Evolutionary conservation across 345 rosid genomes (phyloP).

Genomic region (Citrus trifoliata): DNA sequence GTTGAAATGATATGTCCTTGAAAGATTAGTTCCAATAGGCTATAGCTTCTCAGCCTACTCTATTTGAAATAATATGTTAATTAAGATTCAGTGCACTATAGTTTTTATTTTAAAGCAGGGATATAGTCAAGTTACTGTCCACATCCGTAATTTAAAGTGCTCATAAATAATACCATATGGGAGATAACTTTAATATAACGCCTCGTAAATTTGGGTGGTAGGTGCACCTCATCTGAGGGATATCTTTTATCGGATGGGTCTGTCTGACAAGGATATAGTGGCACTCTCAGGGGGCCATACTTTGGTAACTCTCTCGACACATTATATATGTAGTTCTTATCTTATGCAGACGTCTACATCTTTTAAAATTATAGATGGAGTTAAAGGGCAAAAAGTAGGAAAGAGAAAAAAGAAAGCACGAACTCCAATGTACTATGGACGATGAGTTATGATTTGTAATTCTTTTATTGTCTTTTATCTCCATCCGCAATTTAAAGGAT

Average conservation of each 20-base stretch:
- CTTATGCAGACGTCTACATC: neutral
- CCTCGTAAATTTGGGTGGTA: conserved; percentile 23
- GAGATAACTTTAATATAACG: neutral
- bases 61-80: neutral
- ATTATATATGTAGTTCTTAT: neutral
- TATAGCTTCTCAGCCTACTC: neutral
- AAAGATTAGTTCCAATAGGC: neutral
- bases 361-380: neutral
- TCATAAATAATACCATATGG: neutral
- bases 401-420: neutral
- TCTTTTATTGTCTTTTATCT: neutral
- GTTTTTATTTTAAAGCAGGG: neutral
- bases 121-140: neutral
- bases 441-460: neutral
- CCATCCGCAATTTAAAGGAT: neutral
- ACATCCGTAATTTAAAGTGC: neutral
- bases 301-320: conserved; percentile 28
- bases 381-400: neutral
- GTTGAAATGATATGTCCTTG: neutral
- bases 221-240: conserved; percentile 77
- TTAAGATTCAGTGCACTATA: neutral
- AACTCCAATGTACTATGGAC: neutral
- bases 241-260: conserved; percentile 85
- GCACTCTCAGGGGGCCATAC: conserved; percentile 64
- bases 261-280: conserved; percentile 83